Conservation (phyloP, 108 stramenopile genomes). For the Epithemia pelagica region DNA sequence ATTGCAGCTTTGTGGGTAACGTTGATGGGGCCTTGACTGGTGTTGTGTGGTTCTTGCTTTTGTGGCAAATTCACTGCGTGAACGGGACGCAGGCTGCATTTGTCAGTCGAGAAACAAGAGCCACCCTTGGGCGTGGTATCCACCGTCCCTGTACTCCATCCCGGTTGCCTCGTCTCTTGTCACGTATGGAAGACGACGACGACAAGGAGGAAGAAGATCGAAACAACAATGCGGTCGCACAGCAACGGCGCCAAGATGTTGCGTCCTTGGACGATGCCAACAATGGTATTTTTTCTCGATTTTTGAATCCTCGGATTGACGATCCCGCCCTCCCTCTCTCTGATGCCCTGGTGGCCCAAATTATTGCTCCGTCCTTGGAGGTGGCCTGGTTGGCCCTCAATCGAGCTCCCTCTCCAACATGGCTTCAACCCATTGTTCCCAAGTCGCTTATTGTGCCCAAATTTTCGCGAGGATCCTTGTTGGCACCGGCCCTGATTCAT, state of each 20-base stretch:
- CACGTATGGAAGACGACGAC: neutral
- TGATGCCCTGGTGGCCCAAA: constrained; percentile 56
- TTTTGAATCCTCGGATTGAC: constrained; percentile 62
- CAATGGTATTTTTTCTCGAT: constrained; percentile 31
- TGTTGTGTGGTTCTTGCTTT: no score
- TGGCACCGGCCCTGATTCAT: constrained; percentile 71
- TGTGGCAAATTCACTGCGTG: no score
- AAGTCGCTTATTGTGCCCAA: constrained; percentile 13
- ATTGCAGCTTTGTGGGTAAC: no score
- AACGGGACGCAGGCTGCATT: no score
- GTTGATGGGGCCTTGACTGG: no score
- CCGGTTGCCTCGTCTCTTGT: neutral
- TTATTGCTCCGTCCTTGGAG: constrained; percentile 68
- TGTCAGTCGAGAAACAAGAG: no score
- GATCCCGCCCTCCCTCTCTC: constrained; percentile 64
- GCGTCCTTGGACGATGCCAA: no score
- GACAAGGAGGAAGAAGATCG: neutral
- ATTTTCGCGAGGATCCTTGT: constrained; percentile 49
- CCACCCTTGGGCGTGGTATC: no score
- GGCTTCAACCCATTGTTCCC: constrained; percentile 56
- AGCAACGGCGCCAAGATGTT: no score
- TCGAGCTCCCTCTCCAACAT: constrained; percentile 59
- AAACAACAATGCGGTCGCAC: neutral
- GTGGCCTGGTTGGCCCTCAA: constrained; percentile 39
- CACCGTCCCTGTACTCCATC: no score